Evolutionary conservation across 768 basidiomycete species (phyloP).

Genomic region (Lyophyllum decastes): DNA sequence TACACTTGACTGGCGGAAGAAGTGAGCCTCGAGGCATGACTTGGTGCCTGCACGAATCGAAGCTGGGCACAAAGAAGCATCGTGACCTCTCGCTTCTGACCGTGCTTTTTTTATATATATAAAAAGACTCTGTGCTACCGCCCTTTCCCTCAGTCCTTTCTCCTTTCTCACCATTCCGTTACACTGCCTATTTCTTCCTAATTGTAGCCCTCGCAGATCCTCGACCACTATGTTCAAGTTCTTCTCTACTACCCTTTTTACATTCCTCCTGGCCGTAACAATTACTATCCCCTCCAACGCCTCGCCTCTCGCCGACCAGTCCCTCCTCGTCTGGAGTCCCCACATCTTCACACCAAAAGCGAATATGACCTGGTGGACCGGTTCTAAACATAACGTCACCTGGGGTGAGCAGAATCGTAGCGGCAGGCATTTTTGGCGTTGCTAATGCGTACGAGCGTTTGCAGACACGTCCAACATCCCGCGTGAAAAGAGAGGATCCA

Average conservation of each 20-base stretch:
- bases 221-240: conserved; percentile 17
- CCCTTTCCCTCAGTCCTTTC: not conserved
- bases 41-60: not conserved
- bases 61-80: conserved; percentile 3
- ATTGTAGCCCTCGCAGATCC: not conserved
- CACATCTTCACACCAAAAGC: conserved; percentile 22
- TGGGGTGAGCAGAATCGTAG: conserved; percentile 18
- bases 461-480: conserved; percentile 37
- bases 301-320: conserved; percentile 9
- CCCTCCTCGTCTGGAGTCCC: conserved; percentile 24
- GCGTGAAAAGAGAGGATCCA: conserved; percentile 26
- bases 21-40: conserved; percentile 15
- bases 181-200: not conserved
- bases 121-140: conserved; percentile 1
- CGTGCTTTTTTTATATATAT: conserved; percentile 4
- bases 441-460: not conserved
- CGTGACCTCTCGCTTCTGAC: conserved; percentile 10
- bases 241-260: conserved; percentile 8
- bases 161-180: not conserved
- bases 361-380: conserved; percentile 18
- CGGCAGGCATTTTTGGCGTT: not conserved
- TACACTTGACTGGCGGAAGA: conserved; percentile 15
- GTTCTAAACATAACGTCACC: conserved; percentile 22
- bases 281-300: conserved; percentile 11
- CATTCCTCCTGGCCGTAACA: conserved; percentile 8